Evolutionary conservation across 208 protist genomes (phyloP).

Genomic region (Leishmania mexicana): DNA sequence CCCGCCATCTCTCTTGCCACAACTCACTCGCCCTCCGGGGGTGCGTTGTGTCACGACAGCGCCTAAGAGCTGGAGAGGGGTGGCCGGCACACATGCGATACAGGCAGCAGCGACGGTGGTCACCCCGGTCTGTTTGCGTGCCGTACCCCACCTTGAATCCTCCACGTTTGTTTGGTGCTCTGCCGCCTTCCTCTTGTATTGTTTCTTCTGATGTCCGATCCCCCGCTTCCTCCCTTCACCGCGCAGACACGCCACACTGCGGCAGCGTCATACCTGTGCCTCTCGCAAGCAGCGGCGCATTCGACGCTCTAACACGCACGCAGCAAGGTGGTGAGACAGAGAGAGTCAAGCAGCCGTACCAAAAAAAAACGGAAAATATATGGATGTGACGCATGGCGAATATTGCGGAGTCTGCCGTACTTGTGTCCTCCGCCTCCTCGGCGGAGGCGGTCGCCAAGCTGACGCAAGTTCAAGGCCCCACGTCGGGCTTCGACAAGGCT

Average conservation of each 20-base stretch:
- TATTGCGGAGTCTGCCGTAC: constrained; percentile 54
- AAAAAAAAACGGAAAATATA: neutral
- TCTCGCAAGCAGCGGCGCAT: neutral
- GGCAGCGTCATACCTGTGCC: constrained; percentile 6
- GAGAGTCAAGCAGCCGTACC: neutral
- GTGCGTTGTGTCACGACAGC: neutral
- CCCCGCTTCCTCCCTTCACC: neutral
- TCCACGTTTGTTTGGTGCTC: neutral
- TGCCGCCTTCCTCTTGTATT: neutral
- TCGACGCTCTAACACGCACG: neutral
- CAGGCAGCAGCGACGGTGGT: neutral
- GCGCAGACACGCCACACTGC: constrained; percentile 2
- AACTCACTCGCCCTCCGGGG: neutral
- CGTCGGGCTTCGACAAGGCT: constrained; percentile 31
- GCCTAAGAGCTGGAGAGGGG: neutral
- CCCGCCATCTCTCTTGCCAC: neutral
- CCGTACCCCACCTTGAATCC: neutral
- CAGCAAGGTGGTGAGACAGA: neutral
- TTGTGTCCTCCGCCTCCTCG: constrained; percentile 42
- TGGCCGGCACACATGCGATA: neutral
- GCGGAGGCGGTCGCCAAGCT: constrained; percentile 26
- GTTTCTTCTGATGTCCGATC: neutral
- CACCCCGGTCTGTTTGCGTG: neutral
- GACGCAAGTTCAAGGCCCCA: constrained; percentile 46
- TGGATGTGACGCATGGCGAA: constrained; percentile 37